Conservation (phyloP, 2,329 filamentous ascomycete species). For the Stagonosporopsis rhizophila region DNA sequence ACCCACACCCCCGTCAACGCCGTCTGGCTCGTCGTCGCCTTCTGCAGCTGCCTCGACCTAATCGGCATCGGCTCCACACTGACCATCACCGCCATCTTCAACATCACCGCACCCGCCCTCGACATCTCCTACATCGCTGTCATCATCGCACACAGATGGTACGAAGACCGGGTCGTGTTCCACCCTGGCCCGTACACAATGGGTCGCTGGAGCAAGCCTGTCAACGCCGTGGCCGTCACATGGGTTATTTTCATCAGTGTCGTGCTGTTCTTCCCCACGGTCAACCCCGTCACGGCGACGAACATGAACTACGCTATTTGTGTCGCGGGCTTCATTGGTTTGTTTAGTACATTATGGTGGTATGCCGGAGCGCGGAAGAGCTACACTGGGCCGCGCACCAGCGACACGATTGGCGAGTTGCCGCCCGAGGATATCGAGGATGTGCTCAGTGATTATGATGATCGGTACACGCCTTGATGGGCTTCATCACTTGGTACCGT, state of each 20-base stretch:
- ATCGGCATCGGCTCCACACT: conserved; percentile 60
- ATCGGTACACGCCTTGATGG: conserved; percentile 27
- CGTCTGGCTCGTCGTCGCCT: conserved; percentile 69
- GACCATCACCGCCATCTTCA: conserved; percentile 60
- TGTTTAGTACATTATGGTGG: conserved; percentile 56
- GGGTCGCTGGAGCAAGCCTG: conserved; percentile 60
- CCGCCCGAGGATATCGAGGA: conserved; percentile 52
- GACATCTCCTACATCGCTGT: conserved; percentile 66
- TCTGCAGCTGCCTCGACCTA: conserved; percentile 60
- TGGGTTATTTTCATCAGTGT: conserved; percentile 70
- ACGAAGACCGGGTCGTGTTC: conserved; percentile 60
- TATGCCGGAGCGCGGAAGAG: conserved; percentile 53
- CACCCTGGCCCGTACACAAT: conserved; percentile 66
- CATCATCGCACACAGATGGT: conserved; percentile 64
- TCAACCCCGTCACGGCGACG: conserved; percentile 51
- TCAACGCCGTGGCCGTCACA: conserved; percentile 64
- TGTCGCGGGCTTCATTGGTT: conserved; percentile 57
- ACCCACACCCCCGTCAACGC: conserved; percentile 68
- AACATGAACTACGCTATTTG: conserved; percentile 60
- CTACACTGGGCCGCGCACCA: conserved; percentile 66
- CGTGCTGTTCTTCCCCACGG: conserved; percentile 61
- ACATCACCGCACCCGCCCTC: conserved; percentile 55
- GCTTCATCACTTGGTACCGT: neutral
- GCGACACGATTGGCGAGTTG: conserved; percentile 56
- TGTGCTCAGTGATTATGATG: conserved; percentile 45